These are phyloP conservation scores for Francoa sonchifolia DNA, from an alignment of 441 rosid species.

Conservation along the genomic window DNA sequence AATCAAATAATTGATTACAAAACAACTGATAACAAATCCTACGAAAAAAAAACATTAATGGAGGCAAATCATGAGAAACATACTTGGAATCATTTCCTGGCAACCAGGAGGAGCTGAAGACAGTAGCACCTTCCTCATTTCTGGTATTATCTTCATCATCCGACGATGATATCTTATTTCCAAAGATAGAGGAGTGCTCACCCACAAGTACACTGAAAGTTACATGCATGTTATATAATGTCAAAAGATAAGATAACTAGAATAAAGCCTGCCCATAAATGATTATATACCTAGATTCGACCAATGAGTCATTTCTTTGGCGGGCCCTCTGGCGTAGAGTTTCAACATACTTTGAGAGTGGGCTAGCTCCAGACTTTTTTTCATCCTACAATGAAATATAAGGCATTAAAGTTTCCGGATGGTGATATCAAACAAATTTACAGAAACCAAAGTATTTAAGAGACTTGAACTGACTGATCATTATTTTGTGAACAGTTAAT, in stretches of 20 bases:
- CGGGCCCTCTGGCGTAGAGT: constrained; percentile 49
- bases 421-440: neutral
- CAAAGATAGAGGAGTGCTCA: constrained; percentile 50
- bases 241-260: neutral
- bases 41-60: neutral
- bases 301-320: constrained; percentile 54
- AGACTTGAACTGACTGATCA: neutral
- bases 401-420: constrained; percentile 6
- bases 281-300: constrained; percentile 60
- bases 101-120: constrained; percentile 79
- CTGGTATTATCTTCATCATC: constrained; percentile 42
- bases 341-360: constrained; percentile 46
- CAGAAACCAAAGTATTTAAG: constrained; percentile 7
- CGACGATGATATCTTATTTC: constrained; percentile 31
- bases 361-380: constrained; percentile 52
- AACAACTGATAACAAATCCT: neutral
- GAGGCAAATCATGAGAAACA: constrained; percentile 4
- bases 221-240: constrained; percentile 5
- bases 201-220: constrained; percentile 72
- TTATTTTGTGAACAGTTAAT: too few relatives aligned
- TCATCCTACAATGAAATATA: constrained; percentile 35
- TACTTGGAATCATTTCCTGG: constrained; percentile 59
- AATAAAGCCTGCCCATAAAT: neutral
- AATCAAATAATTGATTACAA: neutral
- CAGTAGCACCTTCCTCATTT: constrained; percentile 37